Percentiles rank a stretch among this genome's conserved stretches.
These are phyloP conservation scores for Debaryomyces nepalensis DNA, from an alignment of 1,139 yeast genomes.

Conservation along the genomic window DNA sequence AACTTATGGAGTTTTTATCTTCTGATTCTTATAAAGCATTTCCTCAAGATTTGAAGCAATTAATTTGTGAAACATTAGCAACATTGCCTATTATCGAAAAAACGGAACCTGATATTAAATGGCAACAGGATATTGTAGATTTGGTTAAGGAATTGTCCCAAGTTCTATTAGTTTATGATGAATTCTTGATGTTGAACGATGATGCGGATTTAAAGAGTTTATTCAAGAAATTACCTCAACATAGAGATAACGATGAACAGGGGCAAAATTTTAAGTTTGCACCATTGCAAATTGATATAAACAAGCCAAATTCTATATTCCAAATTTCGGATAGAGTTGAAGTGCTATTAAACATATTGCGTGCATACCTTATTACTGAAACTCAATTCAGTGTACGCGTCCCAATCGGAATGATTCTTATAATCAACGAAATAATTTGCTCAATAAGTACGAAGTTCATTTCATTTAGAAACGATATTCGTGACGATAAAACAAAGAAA, in stretches of 20 bases:
- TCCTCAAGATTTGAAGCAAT: slow-evolving; percentile 42
- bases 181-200: slow-evolving; percentile 58
- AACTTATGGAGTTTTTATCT: slow-evolving; percentile 44
- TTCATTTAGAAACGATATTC: slow-evolving; percentile 60
- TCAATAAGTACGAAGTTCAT: slow-evolving; percentile 59
- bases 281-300: slow-evolving; percentile 59
- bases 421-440: slow-evolving; percentile 53
- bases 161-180: slow-evolving; percentile 56
- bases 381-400: slow-evolving; percentile 52
- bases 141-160: slow-evolving; percentile 54
- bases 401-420: slow-evolving; percentile 62
- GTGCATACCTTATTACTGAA: slow-evolving; percentile 48
- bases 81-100: slow-evolving; percentile 61
- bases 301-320: slow-evolving; percentile 54
- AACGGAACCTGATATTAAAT: slow-evolving; percentile 52
- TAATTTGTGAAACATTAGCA: slow-evolving; percentile 58
- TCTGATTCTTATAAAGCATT: slow-evolving; percentile 30
- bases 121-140: slow-evolving; percentile 47
- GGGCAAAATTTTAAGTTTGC: slow-evolving; percentile 37
- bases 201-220: slow-evolving; percentile 51
- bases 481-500: slow-evolving; percentile 51
- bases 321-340: slow-evolving; percentile 55
- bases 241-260: slow-evolving; percentile 23
- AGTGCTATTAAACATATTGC: slow-evolving; percentile 48
- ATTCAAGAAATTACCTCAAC: slow-evolving; percentile 38